Base-by-base conservation (phyloP, 257 asterid genomes). In the Nicotiana undulata region DNA sequence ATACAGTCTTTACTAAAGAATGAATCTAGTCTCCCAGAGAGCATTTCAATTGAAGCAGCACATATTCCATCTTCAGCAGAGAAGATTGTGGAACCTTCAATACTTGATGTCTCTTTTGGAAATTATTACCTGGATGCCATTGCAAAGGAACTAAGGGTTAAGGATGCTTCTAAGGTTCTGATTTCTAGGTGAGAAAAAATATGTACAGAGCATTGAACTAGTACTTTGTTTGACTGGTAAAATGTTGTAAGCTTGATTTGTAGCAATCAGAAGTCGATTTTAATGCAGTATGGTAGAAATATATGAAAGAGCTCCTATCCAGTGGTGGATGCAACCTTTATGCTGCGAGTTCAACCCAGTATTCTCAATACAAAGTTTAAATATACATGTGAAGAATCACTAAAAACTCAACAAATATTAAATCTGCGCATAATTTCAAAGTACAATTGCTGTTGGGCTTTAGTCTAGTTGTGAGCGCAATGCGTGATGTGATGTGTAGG, bases 101-200 rank as follows among this genome's bases (percentile, higher is more conserved):
- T 80, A 52, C 93, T 93, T 81, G 65, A 89, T 82, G 59, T 87
- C 82, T 72, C 89, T 51, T 65, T 79, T 56, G 80, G 83, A 77
- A 90, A 88, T 82, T 93, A 93, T 91, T 95, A 93, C 88, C 93
- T 93, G 66, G 99, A 95, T 87, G 90, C 81, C 67, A 88, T 95
- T 86, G 97, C 97, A 22, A 72, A 77, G 60, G 90, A 87, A 86
- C 85, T 95, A 34, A 93, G 91, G 40, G 26, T 85, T 58, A 40
- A 79, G 0, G 95, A 89, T 81, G 97, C 97, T 85, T 91, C 99
- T 49, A 85, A 87, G 86, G 85, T 93, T 86, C 82, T 91, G 79
- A 84, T 95, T 82, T 91, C 99, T 82, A 92, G 94, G 99, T 93
- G 88, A 90, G 81, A 46, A 22, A 72, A 16, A 49, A 32, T 70